phyloP scores from a whole-genome alignment of 257 asterid genomes.

The Gentiana dahurica region DNA sequence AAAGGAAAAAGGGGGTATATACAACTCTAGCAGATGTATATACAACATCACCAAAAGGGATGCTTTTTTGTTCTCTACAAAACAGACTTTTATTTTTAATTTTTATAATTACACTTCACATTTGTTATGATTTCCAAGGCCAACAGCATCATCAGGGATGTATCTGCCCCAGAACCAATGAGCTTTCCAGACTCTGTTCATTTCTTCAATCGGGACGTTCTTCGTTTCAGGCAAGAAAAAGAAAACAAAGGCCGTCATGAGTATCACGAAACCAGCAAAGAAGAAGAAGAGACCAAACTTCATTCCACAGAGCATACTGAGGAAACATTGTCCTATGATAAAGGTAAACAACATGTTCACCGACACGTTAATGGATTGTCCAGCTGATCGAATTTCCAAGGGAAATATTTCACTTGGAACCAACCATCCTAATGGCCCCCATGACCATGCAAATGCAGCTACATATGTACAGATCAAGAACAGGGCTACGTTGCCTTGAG shows the following conservation, averaged over 20 bases:
- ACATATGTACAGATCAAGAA: constrained; percentile 41
- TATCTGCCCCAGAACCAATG: constrained; percentile 48
- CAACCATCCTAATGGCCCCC: constrained; percentile 68
- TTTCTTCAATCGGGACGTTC: constrained; percentile 40
- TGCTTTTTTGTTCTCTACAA: too few relatives aligned
- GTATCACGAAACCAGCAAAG: constrained; percentile 28
- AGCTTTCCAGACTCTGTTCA: constrained; percentile 39
- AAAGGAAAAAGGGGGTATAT: too few relatives aligned
- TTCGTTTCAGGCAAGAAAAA: constrained; percentile 44
- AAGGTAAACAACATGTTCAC: constrained; percentile 43
- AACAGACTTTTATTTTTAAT: too few relatives aligned
- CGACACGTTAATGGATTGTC: constrained; percentile 34
- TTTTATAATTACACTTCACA: neutral
- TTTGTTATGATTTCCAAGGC: constrained; percentile 21
- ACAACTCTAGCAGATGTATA: too few relatives aligned
- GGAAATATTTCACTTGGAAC: constrained; percentile 62
- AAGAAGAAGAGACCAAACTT: constrained; percentile 42
- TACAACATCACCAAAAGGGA: too few relatives aligned
- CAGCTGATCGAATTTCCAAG: constrained; percentile 41
- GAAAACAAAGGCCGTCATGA: constrained; percentile 31
- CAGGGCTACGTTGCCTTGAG: constrained; percentile 24
- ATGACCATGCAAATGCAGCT: constrained; percentile 54
- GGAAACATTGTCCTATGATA: constrained; percentile 35
- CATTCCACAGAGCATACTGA: constrained; percentile 29
- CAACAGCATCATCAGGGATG: constrained; percentile 36